phyloP scores from a whole-genome alignment of 192 early-diverging fungal genomes.

The Chytriomyces sp. region DNA sequence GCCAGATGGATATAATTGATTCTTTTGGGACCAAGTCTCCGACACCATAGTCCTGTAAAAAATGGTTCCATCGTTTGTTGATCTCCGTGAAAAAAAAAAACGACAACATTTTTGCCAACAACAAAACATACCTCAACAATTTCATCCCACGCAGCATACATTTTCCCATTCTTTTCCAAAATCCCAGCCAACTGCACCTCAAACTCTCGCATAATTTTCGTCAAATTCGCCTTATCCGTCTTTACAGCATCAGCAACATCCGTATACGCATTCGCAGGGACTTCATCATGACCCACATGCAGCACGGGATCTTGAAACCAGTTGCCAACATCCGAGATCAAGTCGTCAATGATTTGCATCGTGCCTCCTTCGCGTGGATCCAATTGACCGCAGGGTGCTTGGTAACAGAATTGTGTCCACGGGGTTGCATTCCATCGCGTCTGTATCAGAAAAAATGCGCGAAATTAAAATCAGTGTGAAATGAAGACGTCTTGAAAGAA shows the following conservation, averaged over 20 bases:
- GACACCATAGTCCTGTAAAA: neutral
- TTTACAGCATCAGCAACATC: conserved; percentile 2
- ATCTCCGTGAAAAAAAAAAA: neutral
- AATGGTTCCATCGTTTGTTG: too few relatives aligned
- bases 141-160: conserved; percentile 72
- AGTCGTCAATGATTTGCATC: conserved; percentile 61
- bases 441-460: neutral
- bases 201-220: conserved; percentile 9
- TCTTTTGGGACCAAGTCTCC: neutral
- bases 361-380: conserved; percentile 59
- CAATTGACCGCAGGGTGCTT: conserved; percentile 83
- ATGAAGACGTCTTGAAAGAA: too few relatives aligned
- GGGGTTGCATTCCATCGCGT: conserved; percentile 61
- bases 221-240: neutral
- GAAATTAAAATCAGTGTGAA: neutral
- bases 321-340: conserved; percentile 68
- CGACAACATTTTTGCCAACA: conserved; percentile 54
- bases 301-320: conserved; percentile 72
- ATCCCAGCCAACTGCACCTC: neutral
- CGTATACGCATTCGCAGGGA: neutral
- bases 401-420: conserved; percentile 58
- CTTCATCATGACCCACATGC: conserved; percentile 62
- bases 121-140: conserved; percentile 62
- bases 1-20: neutral
- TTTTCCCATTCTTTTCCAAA: conserved; percentile 4